Evolutionary conservation across 2,329 filamentous ascomycete species (phyloP).

Genomic region (Pseudocercospora ulei): DNA sequence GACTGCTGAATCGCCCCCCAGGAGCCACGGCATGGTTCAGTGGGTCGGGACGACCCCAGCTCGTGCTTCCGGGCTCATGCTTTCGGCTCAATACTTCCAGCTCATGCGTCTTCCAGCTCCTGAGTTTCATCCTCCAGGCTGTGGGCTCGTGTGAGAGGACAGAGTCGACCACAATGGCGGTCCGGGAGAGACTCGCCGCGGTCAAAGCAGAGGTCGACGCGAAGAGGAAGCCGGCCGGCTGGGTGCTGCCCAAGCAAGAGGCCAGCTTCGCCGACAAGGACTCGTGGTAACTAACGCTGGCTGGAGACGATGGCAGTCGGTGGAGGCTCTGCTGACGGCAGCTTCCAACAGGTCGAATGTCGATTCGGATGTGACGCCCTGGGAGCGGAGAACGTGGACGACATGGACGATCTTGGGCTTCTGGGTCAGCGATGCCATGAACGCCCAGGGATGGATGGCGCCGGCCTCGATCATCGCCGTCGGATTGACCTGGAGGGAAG

Average conservation of each 20-base stretch:
- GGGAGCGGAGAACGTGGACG: slow-evolving; percentile 41
- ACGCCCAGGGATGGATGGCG: slow-evolving; percentile 41
- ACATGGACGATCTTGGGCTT: slow-evolving; percentile 38
- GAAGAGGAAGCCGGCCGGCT: slow-evolving; percentile 36
- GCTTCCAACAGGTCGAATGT: slow-evolving; percentile 37
- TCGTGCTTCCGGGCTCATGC: background rate
- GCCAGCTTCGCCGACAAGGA: slow-evolving; percentile 38
- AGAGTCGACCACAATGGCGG: slow-evolving; percentile 18
- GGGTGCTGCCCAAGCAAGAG: slow-evolving; percentile 37
- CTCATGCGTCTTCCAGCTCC: no score
- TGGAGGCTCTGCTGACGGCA: no score
- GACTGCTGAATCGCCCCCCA: no score
- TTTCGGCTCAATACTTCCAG: background rate
- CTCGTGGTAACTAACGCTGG: slow-evolving; percentile 30
- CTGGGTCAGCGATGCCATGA: slow-evolving; percentile 42
- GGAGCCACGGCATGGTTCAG: slow-evolving; percentile 7
- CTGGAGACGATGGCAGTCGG: no score
- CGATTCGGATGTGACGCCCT: slow-evolving; percentile 41
- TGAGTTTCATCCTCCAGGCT: no score
- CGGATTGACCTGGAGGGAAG: slow-evolving; percentile 39
- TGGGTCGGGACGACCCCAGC: slow-evolving; percentile 7
- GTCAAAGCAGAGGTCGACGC: slow-evolving; percentile 32
- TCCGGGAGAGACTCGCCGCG: slow-evolving; percentile 28
- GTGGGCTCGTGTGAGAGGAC: no score
- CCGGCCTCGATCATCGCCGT: slow-evolving; percentile 42